Percentiles rank a stretch among this genome's conserved stretches.
Evolutionary conservation across 345 rosid genomes (phyloP).

Genomic region (Dovyalis caffra): DNA sequence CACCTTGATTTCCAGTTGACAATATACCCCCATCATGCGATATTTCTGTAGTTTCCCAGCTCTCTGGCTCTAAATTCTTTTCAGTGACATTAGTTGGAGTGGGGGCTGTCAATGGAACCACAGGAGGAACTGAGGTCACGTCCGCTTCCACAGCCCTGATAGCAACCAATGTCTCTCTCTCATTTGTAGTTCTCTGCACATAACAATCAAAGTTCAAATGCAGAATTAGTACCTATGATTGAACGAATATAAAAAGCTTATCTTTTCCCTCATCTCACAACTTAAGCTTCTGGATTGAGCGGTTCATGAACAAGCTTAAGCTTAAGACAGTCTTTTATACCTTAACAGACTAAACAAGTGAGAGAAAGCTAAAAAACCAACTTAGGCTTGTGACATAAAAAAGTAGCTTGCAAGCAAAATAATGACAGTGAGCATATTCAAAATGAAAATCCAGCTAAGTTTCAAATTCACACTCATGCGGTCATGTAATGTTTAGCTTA

Average conservation of each 20-base stretch:
- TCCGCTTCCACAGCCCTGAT: slow-evolving; percentile 59
- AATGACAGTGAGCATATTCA: too few relatives aligned
- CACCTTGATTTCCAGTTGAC: slow-evolving; percentile 33
- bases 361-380: too few relatives aligned
- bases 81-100: slow-evolving; percentile 35
- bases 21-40: slow-evolving; percentile 35
- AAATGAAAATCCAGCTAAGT: too few relatives aligned
- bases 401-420: too few relatives aligned
- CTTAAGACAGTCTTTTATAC: too few relatives aligned
- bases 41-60: slow-evolving; percentile 42
- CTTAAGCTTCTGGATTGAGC: too few relatives aligned
- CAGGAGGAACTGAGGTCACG: slow-evolving; percentile 38
- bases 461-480: too few relatives aligned
- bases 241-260: neutral
- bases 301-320: too few relatives aligned
- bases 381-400: too few relatives aligned
- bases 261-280: neutral
- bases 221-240: neutral
- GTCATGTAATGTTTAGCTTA: too few relatives aligned
- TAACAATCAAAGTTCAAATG: neutral
- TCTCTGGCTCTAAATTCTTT: slow-evolving; percentile 38
- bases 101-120: slow-evolving; percentile 33
- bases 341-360: too few relatives aligned
- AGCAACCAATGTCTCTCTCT: slow-evolving; percentile 47
- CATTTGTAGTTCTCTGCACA: slow-evolving; percentile 51